A percentile compares a stretch with the other conserved stretches of the same genome.
These are phyloP conservation scores for Actinomortierella wolfii DNA, from an alignment of 371 early-diverging fungal genomes.

Conservation along the genomic window DNA sequence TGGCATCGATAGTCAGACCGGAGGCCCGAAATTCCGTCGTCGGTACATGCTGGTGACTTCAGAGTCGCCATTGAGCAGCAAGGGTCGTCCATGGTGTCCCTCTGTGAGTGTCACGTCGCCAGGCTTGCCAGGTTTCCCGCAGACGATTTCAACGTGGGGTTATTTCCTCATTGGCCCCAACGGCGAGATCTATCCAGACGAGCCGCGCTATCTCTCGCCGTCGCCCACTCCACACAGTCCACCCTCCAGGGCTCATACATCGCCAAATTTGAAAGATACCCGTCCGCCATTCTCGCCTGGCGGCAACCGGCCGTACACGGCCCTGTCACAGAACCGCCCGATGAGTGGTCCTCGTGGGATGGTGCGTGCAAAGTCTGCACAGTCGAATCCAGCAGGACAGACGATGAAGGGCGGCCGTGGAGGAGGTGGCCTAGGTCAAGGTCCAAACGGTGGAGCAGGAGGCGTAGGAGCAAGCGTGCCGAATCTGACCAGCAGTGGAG, in stretches of 20 bases:
- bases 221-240: slow-evolving; percentile 14
- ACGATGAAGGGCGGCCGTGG: background rate
- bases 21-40: slow-evolving; percentile 11
- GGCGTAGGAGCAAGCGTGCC: slow-evolving; percentile 7
- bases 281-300: slow-evolving; percentile 45
- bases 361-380: slow-evolving; percentile 22
- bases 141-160: slow-evolving; percentile 36
- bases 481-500: background rate
- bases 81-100: slow-evolving; percentile 43
- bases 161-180: slow-evolving; percentile 26
- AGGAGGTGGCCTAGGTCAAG: background rate
- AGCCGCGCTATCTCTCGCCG: slow-evolving; percentile 14
- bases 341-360: slow-evolving; percentile 3
- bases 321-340: slow-evolving; percentile 10
- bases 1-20: too few relatives aligned
- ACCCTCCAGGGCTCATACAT: background rate
- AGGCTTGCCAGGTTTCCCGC: slow-evolving; percentile 41
- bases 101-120: slow-evolving; percentile 25
- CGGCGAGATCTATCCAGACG: slow-evolving; percentile 23
- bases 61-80: slow-evolving; percentile 20
- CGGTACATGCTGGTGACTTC: slow-evolving; percentile 37
- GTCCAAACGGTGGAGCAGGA: background rate
- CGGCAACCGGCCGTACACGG: slow-evolving; percentile 25
- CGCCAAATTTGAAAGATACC: slow-evolving; percentile 15
- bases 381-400: slow-evolving; percentile 8